Evolutionary conservation across 1,284 basidiomycete species (phyloP), one percentile per base, ranked within the genome.

Genomic region (Malassezia caprae): DNA sequence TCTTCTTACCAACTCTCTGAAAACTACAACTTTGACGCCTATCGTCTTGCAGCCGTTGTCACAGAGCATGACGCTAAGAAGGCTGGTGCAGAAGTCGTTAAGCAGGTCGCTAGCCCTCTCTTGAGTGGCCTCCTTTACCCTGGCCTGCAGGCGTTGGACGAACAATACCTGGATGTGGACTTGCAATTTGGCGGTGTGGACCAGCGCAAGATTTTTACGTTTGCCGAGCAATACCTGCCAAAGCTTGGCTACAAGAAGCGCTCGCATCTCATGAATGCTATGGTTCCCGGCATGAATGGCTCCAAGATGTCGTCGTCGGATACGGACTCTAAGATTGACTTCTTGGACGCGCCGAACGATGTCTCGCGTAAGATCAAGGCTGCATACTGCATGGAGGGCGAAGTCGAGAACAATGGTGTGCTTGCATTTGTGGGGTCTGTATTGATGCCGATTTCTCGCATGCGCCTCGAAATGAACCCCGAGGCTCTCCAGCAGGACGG

Each of bases 301-400:
- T 88, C 88, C 23, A 99, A 99, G 76, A 98, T 99, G 94, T 93
- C 89, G n/a, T 85, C 90, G 0, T 96, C 93, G 1, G 93, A 96
- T 69, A 86, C 88, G 26, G 87, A 91, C 75, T 89, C 86, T 62
- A 99, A 98, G 78, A 96, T 98, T 75, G 93, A 98, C 78, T 91
- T 98, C 77, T 83, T 98, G 62, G 93, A 98, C 77, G 76, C 83
- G 13, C 84, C 91, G 0, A 85, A 87, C 40, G 82, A 81, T 28
- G 82, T 96, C 49, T 83, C 85, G 69, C 84, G 84, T 76, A 98
- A 96, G 79, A 84, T 98, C 76, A 90, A 88, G 76, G 80, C 80
- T 37, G 93, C 94, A 0, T 87, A 94, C 70, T 98, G 93, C 74
- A 62, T 63, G 8, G 89, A 91, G 61, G 91, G 91, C n/a, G 90